Evolutionary conservation across 2,329 filamentous ascomycete genomes (phyloP).

Genomic region (Rutstroemia sp.): DNA sequence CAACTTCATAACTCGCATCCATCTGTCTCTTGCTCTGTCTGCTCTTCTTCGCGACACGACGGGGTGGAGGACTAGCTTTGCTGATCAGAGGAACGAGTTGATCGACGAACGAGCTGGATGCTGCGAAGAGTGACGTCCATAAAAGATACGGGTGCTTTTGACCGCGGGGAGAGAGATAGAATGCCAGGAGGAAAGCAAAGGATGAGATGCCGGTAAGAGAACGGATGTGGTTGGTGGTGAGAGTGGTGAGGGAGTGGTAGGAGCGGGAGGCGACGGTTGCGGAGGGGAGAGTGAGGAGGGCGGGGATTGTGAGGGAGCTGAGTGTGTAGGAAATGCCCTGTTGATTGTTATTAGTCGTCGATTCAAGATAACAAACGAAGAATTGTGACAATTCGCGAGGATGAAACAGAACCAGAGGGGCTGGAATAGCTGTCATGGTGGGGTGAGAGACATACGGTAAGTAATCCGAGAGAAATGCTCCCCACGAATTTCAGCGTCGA

Average conservation of each 20-base stretch:
- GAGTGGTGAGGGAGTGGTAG: slow-evolving; percentile 58
- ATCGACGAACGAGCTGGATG: slow-evolving; percentile 40
- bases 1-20: slow-evolving; percentile 66
- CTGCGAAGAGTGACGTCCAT: slow-evolving; percentile 69
- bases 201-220: slow-evolving; percentile 62
- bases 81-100: slow-evolving; percentile 16
- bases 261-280: slow-evolving; percentile 63
- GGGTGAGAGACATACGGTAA: slow-evolving; percentile 58
- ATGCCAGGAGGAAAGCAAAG: slow-evolving; percentile 69
- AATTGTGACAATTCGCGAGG: neutral
- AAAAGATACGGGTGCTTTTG: slow-evolving; percentile 83
- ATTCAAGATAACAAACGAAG: neutral
- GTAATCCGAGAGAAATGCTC: slow-evolving; percentile 77
- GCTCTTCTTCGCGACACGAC: slow-evolving; percentile 8
- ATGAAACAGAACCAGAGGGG: neutral
- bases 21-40: slow-evolving; percentile 33
- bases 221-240: slow-evolving; percentile 58
- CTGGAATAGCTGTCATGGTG: slow-evolving; percentile 9
- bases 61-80: neutral
- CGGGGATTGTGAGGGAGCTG: slow-evolving; percentile 68
- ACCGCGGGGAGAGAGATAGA: slow-evolving; percentile 64
- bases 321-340: slow-evolving; percentile 87
- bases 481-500: slow-evolving; percentile 87
- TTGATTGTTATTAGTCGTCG: neutral
- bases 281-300: slow-evolving; percentile 73